Conservation (phyloP, 805 yeast species). For the Pichia rugopelliculosa region DNA sequence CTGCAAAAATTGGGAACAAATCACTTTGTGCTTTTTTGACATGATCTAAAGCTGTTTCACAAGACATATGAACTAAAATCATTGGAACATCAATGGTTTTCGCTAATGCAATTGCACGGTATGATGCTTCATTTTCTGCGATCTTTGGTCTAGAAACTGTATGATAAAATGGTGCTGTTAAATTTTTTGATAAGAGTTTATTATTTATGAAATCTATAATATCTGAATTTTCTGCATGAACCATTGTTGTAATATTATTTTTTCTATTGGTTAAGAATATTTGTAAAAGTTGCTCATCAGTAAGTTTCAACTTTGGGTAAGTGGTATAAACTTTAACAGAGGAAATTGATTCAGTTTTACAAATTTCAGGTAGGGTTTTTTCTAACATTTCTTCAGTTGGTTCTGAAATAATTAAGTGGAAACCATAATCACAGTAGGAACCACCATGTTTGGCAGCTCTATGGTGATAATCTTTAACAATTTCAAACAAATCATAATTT, state of each 20-base stretch:
- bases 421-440: conserved; percentile 20
- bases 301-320: conserved; percentile 34
- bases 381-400: conserved; percentile 10
- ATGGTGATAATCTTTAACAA: conserved; percentile 22
- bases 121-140: conserved; percentile 43
- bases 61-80: conserved; percentile 40
- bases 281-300: conserved; percentile 33
- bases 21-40: conserved; percentile 36
- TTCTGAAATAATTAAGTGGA: conserved; percentile 16
- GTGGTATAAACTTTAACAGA: conserved; percentile 38
- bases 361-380: conserved; percentile 26
- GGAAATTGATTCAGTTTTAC: conserved; percentile 29
- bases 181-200: conserved; percentile 29
- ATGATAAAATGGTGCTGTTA: conserved; percentile 37
- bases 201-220: conserved; percentile 27
- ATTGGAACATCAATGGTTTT: conserved; percentile 39
- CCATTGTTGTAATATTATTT: conserved; percentile 38
- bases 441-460: conserved; percentile 9
- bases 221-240: conserved; percentile 44
- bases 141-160: conserved; percentile 36
- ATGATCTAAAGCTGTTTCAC: conserved; percentile 32
- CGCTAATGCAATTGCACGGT: conserved; percentile 37
- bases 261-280: conserved; percentile 33
- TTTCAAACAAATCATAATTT: conserved; percentile 19
- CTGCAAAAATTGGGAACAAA: conserved; percentile 36